Conservation (phyloP, 805 yeast species). For the Metschnikowia bowlesiae region DNA sequence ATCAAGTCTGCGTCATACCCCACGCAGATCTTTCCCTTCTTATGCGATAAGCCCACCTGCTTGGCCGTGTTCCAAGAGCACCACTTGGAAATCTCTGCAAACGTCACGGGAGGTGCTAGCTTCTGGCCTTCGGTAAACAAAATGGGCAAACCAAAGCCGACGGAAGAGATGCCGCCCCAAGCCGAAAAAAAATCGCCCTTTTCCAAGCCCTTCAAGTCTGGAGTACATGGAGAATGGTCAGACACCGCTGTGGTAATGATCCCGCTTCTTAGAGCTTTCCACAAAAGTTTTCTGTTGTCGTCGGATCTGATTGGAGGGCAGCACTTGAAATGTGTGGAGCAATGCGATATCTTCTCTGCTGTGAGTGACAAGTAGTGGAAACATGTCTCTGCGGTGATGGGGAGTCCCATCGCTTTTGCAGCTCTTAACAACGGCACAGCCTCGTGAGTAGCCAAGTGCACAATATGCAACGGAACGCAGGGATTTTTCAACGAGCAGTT, state of each 20-base stretch:
- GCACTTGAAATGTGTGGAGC: slow-evolving; percentile 83
- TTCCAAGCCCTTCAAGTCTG: slow-evolving; percentile 76
- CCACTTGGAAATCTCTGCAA: slow-evolving; percentile 72
- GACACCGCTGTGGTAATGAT: slow-evolving; percentile 82
- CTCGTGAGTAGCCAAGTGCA: slow-evolving; percentile 81
- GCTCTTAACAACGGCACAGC: slow-evolving; percentile 69
- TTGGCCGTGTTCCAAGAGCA: slow-evolving; percentile 77
- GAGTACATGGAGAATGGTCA: slow-evolving; percentile 96
- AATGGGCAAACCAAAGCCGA: slow-evolving; percentile 84
- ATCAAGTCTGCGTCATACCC: slow-evolving; percentile 90
- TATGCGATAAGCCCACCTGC: slow-evolving; percentile 72
- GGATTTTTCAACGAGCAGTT: slow-evolving; percentile 56
- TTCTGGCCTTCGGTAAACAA: slow-evolving; percentile 69
- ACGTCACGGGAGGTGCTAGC: slow-evolving; percentile 45
- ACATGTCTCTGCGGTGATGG: slow-evolving; percentile 86
- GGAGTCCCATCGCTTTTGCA: slow-evolving; percentile 57
- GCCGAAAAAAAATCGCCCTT: slow-evolving; percentile 86
- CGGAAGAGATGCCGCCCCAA: slow-evolving; percentile 96
- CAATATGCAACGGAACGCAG: slow-evolving; percentile 73
- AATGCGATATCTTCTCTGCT: slow-evolving; percentile 73
- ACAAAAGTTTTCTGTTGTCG: slow-evolving; percentile 63
- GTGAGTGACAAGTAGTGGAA: slow-evolving; percentile 81
- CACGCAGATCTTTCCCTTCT: slow-evolving; percentile 65
- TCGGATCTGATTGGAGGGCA: slow-evolving; percentile 91
- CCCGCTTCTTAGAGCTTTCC: slow-evolving; percentile 69